Base-by-base conservation (phyloP, 2,329 filamentous ascomycete genomes). In the Fusarium robinianum region DNA sequence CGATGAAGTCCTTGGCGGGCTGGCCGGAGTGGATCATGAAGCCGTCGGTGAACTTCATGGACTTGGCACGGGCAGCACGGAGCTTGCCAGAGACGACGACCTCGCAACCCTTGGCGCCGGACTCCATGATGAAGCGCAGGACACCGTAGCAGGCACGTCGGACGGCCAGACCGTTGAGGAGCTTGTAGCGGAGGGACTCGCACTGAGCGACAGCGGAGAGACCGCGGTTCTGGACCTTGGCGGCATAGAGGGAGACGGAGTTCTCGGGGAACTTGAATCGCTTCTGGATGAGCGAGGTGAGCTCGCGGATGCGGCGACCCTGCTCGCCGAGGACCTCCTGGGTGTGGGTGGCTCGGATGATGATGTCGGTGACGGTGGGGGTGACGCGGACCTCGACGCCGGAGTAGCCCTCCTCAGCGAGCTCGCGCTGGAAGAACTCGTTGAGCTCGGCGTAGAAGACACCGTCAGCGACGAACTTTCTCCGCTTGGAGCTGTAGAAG, bases 21-120 rank as follows among this genome's bases (percentile, higher is more conserved):
- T 99, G 94, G 79, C 94, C 94, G 70, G 94, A 99, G 89, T 99
- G 94, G 80, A 99, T 99, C 94, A 99, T 99, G 90, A 99, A 99
- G 74, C 94, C 94, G 77, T 99, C 91, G 77, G 94, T 99, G 87
- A 99, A 99, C 87, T 99, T 99, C 94, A 99, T 99, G 80, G 84
- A 90, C 90, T 99, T 99, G 78, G 94, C 94, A 83, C 94, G 90
- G 70, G 94, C 94, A 75, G 94, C 94, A 72, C 94, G 87, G 67
- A 99, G 88, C 87, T 99, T 99, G 76, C 94, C 94, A 65, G 90
- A 96, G 64, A 99, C 94, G 72, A 99, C 94, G 63, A 99, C 94
- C 82, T 99, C 94, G 76, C 94, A 99, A 77, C 94, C 94, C 88
- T 99, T 99, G 77, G 94, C 94, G 71, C 94, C 94, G 65, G 83